Percentiles rank a stretch among this genome's conserved stretches.
These are phyloP conservation scores for Aureobasidium pullulans DNA, from an alignment of 2,329 filamentous ascomycete species.

Conservation along the genomic window DNA sequence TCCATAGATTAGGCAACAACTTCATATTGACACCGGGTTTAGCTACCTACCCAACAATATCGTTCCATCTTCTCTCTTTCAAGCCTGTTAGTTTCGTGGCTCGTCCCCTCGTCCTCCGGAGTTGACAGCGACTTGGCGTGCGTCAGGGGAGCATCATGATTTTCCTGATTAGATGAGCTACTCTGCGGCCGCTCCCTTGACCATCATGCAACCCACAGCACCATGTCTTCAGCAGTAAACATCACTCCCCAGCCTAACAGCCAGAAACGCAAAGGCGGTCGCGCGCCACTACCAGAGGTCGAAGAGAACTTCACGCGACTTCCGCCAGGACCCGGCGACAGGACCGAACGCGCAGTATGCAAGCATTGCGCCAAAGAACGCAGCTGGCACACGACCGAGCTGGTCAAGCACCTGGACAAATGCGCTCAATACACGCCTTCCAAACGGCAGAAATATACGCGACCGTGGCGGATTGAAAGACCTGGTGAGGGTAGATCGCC, in stretches of 20 bases:
- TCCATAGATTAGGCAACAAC: no score
- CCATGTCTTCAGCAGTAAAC: neutral
- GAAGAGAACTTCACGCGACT: slow-evolving; percentile 11
- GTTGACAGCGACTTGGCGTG: neutral
- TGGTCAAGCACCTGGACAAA: slow-evolving; percentile 12
- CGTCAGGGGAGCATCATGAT: slow-evolving; percentile 14
- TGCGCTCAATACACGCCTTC: slow-evolving; percentile 6
- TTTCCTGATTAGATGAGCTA: slow-evolving; percentile 9
- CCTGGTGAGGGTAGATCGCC: neutral
- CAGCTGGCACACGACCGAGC: slow-evolving; percentile 10
- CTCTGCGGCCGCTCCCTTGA: neutral
- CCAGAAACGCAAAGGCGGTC: slow-evolving; percentile 3
- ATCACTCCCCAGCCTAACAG: neutral
- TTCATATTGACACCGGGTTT: no score
- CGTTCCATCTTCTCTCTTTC: no score
- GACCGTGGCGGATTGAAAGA: slow-evolving; percentile 7
- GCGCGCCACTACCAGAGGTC: slow-evolving; percentile 5
- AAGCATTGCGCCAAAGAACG: slow-evolving; percentile 8
- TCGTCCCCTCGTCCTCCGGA: neutral
- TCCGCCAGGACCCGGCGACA: slow-evolving; percentile 1
- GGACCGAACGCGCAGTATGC: slow-evolving; percentile 10
- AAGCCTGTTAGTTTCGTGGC: no score
- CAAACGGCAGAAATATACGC: slow-evolving; percentile 5
- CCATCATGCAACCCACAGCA: slow-evolving; percentile 8
- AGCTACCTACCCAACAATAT: no score